These are phyloP conservation scores for Phaseolus coccineus DNA, from an alignment of 331 rosid genomes.

Conservation along the genomic window DNA sequence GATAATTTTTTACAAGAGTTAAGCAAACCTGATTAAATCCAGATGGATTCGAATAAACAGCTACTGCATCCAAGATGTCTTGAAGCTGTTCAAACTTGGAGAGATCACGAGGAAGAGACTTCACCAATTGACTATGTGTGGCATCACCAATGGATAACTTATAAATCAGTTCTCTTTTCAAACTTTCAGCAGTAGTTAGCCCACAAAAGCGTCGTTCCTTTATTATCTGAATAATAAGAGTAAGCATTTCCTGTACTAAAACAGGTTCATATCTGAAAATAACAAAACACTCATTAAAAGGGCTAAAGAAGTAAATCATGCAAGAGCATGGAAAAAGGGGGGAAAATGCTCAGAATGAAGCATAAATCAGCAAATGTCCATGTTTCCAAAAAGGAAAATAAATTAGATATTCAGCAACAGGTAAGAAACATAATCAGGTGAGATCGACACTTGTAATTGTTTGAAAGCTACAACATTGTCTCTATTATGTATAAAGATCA, in stretches of 20 bases:
- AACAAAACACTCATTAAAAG: conserved; percentile 14
- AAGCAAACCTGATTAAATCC: conserved; percentile 82
- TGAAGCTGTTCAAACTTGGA: conserved; percentile 79
- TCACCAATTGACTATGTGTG: conserved; percentile 92
- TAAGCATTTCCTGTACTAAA: conserved; percentile 93
- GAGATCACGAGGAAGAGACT: conserved; percentile 94
- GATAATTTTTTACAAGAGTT: background rate
- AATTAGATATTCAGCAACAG: background rate
- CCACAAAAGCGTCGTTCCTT: conserved; percentile 97
- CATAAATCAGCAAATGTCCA: background rate
- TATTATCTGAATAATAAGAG: conserved; percentile 85
- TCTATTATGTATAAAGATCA: background rate
- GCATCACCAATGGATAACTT: conserved; percentile 85
- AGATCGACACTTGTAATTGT: background rate
- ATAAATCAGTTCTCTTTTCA: conserved; percentile 86
- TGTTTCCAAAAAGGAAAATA: background rate
- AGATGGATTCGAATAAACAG: conserved; percentile 85
- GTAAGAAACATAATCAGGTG: background rate
- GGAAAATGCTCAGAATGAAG: background rate
- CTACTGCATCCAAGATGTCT: conserved; percentile 73
- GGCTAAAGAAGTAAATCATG: background rate
- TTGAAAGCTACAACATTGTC: background rate
- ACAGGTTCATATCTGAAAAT: conserved; percentile 79
- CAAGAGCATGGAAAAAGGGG: background rate
- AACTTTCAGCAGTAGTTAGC: conserved; percentile 76